These are phyloP conservation scores for Mytilinidion resinicola DNA, from an alignment of 495 filamentous ascomycete genomes.

Conservation along the genomic window DNA sequence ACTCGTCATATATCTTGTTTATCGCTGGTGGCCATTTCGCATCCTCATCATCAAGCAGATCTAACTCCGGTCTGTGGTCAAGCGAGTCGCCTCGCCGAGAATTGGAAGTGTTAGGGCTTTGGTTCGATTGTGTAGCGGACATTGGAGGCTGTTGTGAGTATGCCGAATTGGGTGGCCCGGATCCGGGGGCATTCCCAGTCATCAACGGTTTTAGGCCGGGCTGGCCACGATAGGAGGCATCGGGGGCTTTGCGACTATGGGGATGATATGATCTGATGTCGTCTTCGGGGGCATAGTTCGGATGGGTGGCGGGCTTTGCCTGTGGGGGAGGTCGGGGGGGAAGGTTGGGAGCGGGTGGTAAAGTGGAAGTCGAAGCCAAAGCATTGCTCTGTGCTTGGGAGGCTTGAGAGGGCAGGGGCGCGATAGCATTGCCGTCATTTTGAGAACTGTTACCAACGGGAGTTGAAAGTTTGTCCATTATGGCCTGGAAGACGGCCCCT, in stretches of 20 bases:
- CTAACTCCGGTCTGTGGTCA: slow-evolving; percentile 18
- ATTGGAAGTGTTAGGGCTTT: slow-evolving; percentile 27
- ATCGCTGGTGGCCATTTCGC: slow-evolving; percentile 53
- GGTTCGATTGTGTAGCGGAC: slow-evolving; percentile 37
- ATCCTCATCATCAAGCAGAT: slow-evolving; percentile 28
- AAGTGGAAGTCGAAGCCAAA: slow-evolving; percentile 36
- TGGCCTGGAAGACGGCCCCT: slow-evolving; percentile 37
- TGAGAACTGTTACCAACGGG: slow-evolving; percentile 12
- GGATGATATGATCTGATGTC: slow-evolving; percentile 54
- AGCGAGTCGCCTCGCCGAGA: slow-evolving; percentile 24
- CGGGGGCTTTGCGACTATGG: slow-evolving; percentile 41
- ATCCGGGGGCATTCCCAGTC: slow-evolving; percentile 43
- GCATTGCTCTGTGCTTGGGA: slow-evolving; percentile 10
- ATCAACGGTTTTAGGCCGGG: slow-evolving; percentile 41
- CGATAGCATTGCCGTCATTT: slow-evolving; percentile 13
- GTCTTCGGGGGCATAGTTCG: slow-evolving; percentile 50
- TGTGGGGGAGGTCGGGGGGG: slow-evolving; percentile 49
- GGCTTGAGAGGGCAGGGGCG: slow-evolving; percentile 6
- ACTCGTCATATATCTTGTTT: slow-evolving; percentile 74
- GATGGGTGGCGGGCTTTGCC: slow-evolving; percentile 52
- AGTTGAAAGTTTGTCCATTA: slow-evolving; percentile 37
- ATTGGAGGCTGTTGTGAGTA: slow-evolving; percentile 14
- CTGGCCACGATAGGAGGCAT: slow-evolving; percentile 44
- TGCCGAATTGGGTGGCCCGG: neutral
- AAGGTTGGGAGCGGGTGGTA: slow-evolving; percentile 46